Evolutionary conservation across 2,329 filamentous ascomycete genomes (phyloP), one percentile per base, ranked within the genome.

Genomic region (Neonectria neomacrospora): DNA sequence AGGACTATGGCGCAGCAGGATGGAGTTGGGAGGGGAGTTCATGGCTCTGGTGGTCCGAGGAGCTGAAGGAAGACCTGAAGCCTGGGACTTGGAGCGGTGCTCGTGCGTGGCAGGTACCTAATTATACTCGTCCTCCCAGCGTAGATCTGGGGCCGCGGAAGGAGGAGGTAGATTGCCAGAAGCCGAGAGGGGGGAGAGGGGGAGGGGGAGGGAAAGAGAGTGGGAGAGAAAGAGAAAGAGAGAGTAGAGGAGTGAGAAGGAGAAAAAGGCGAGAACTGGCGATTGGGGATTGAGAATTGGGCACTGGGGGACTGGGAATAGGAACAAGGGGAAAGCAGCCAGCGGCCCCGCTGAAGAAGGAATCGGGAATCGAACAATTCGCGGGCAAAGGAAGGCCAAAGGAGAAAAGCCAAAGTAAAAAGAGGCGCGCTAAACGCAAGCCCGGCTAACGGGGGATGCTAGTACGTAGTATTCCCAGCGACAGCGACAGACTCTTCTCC

Each of bases 11-110:
- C 58, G 63, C 10, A 50, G 63, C 12, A 50, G 55, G 32, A 73
- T 56, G 6, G 71, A 73, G 41, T 64, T 63, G 11, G 71, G 71
- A 44, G 71, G 71, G 52, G 71, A 73, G 56, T 73, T 66, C 71
- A 73, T 37, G 34, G 34, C 34, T 73, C 34, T 73, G 14, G 32
- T 61, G 26, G 50, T 11, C 16, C n/a, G 28, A 28, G 54, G 39
- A 47, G 52, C 57, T 47, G 32, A 50, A 41, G 52, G 37, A 32
- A 52, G 37, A 52, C 42, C 37, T 8, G 14, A 6, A 6, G 34
- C 34, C 14, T 37, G 14, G 4, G 5, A 5, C 11, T 14, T 3
- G 0, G 11, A 34, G 32, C 32, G 5, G 32, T 34, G 4, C 32
- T 34, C 32, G 32, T 14, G 5, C 12, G 32, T 34, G 32, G 32